Base-by-base conservation (phyloP, 2,329 filamentous ascomycete species). In the Diaporthe velutina region DNA sequence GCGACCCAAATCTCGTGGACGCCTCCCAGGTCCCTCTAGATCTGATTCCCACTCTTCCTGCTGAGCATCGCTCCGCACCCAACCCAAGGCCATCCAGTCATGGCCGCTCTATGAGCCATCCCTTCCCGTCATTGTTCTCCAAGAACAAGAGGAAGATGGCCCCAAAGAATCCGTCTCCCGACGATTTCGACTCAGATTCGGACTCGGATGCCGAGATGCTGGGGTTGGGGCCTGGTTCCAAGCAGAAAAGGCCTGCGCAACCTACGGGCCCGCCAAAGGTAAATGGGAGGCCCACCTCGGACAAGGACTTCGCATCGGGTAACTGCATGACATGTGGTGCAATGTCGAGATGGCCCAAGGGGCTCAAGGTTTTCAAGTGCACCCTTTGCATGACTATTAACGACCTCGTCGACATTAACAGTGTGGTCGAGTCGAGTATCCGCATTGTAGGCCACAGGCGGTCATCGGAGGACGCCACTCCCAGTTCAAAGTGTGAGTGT, bases 291-390 rank as follows among this genome's bases (percentile, higher is more conserved):
- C 77, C 82, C 48, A 76, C 74, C 15, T 83, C 81, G 42, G 85
- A 82, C 77, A 90, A 88, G 78, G 91, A 94, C 78, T 90, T 93
- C 79, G 86, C 88, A 38, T 92, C 91, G 42, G 93, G 94, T 30
- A 92, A 91, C 79, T 98, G 95, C 82, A 95, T 96, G 90, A 96
- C 95, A 45, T 98, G 95, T 83, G 94, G 93, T 79, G 93, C 93
- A 72, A 90, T 92, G 73, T 93, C 97, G 77, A 90, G 93, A 73
- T 98, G 95, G 93, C 95, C 95, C 2, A 90, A 89, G 76, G 90
- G 93, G 71, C 84, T 95, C 76, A 90, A 90, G 48, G 90, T 93
- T 50, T 98, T 97, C 83, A 90, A 95, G 78, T 98, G 95, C 83
- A 93, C 94, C 55, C 93, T 94, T 72, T 98, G 95, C 82, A 86